Evolutionary conservation across 2,329 filamentous ascomycete genomes (phyloP), one percentile per base, ranked within the genome.

Genomic region (Drechslerella dactyloides): DNA sequence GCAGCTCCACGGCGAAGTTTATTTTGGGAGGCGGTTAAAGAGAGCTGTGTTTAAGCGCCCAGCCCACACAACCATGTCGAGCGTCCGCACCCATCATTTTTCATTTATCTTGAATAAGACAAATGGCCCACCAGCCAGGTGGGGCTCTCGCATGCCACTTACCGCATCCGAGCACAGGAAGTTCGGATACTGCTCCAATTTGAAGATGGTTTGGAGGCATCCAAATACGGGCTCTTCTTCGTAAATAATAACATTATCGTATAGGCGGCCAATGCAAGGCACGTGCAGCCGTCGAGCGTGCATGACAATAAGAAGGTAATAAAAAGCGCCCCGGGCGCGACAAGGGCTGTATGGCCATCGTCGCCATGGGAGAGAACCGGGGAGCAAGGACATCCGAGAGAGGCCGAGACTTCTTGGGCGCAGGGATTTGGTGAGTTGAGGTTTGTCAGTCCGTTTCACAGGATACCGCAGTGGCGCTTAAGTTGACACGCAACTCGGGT

Each of bases 1-100:
- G 27, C 27, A 33, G 27, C 4, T 17, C 15, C 15, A 42, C 44
- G 44, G 44, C 44, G 19, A 17, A 15, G 55, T 42, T 72, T 65
- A 65, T 72, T 72, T 65, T 64, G 44, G 48, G 68, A 72, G 68
- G 64, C 60, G 60, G 68, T 65, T 65, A 72, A 72, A 72, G 33
- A 30, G 42, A 58, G 51, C 46, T 57, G 48, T 37, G 54, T 46
- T 59, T 72, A 72, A 72, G 68, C 68, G 68, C 68, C 68, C 68
- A 65, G 51, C 44, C 57, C 68, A 55, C 50, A 50, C 5, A 55
- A 63, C 65, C 66, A 62, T 69, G 65, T 59, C 33, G n/a, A 24
- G n/a, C 35, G 58, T 69, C 52, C 58, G 58, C 59, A 44, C 52
- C 54, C 40, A 33, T 33, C 27, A 33, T 33, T 21, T 64, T 23